phyloP scores from a whole-genome alignment of 73 alveolate genomes.

The Vitrella brassicaformis region DNA sequence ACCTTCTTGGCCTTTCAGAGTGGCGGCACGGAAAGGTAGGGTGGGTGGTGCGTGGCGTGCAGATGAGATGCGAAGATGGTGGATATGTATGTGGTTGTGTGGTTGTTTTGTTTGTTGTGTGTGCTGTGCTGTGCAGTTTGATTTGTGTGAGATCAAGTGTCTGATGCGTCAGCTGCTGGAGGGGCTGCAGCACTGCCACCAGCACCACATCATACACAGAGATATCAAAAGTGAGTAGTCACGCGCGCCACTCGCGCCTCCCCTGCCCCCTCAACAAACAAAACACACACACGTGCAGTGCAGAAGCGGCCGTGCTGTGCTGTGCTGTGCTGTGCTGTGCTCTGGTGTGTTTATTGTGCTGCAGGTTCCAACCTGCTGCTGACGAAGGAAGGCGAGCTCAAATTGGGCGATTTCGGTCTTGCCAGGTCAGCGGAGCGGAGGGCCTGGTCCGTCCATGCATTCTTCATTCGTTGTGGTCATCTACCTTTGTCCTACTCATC shows the following conservation, averaged over 20 bases:
- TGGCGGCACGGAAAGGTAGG: background rate
- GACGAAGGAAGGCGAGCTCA: background rate
- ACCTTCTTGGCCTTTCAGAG: background rate
- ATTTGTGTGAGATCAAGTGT: background rate
- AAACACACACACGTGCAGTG: background rate
- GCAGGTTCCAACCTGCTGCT: background rate
- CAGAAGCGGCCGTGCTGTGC: too few species aligned
- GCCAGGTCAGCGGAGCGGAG: background rate
- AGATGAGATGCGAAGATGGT: background rate
- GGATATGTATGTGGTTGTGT: background rate
- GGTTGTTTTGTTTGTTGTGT: background rate
- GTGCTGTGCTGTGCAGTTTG: background rate
- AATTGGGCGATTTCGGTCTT: background rate
- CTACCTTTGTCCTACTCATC: background rate
- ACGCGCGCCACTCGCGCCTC: background rate
- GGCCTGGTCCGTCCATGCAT: background rate
- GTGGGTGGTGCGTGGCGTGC: background rate
- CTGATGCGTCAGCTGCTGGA: constrained; percentile 40
- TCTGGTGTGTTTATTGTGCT: background rate
- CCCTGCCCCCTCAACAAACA: background rate
- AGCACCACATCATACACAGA: constrained; percentile 43
- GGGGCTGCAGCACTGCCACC: constrained; percentile 42
- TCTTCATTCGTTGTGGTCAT: background rate
- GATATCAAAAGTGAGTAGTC: constrained; percentile 43
- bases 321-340: too few species aligned